Percentiles rank a stretch among this genome's conserved stretches.
Conservation (phyloP, 2,329 filamentous ascomycete genomes). For the Byssochlamys sp. region DNA sequence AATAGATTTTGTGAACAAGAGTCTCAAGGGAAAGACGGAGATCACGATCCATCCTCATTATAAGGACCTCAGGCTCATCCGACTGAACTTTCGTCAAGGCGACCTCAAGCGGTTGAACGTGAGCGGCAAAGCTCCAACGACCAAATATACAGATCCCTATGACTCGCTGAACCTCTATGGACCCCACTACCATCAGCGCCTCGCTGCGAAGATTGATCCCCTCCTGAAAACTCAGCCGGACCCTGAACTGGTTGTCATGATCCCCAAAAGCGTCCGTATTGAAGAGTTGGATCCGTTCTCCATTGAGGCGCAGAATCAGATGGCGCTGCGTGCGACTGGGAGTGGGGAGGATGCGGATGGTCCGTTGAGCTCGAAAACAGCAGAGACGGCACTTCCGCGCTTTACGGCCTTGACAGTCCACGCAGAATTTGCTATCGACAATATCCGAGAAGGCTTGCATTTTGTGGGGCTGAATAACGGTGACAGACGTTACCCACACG, state of each 20-base stretch:
- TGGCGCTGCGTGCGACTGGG: conserved; percentile 32
- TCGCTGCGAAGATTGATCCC: conserved; percentile 59
- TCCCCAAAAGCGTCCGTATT: conserved; percentile 54
- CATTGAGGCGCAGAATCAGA: conserved; percentile 39
- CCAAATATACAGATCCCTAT: conserved; percentile 35
- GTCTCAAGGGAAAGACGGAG: conserved; percentile 67
- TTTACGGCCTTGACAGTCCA: conserved; percentile 55
- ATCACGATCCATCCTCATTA: conserved; percentile 64
- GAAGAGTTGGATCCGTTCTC: conserved; percentile 50
- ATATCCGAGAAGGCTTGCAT: conserved; percentile 75
- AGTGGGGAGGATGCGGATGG: conserved; percentile 30
- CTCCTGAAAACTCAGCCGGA: conserved; percentile 43
- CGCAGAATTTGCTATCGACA: conserved; percentile 68
- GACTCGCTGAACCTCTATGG: conserved; percentile 45
- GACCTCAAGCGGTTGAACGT: conserved; percentile 44
- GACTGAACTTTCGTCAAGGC: conserved; percentile 55
- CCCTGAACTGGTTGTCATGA: conserved; percentile 48
- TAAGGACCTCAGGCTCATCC: conserved; percentile 45
- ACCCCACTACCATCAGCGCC: conserved; percentile 64
- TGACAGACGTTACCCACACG: conserved; percentile 78
- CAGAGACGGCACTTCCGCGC: conserved; percentile 33
- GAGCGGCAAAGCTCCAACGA: conserved; percentile 31
- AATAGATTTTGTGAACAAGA: conserved; percentile 69
- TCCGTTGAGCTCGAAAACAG: conserved; percentile 21
- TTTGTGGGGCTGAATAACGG: conserved; percentile 77